Evolutionary conservation across 192 early-diverging fungal genomes (phyloP), one percentile per base, ranked within the genome.

Genomic region (Backusella circina): DNA sequence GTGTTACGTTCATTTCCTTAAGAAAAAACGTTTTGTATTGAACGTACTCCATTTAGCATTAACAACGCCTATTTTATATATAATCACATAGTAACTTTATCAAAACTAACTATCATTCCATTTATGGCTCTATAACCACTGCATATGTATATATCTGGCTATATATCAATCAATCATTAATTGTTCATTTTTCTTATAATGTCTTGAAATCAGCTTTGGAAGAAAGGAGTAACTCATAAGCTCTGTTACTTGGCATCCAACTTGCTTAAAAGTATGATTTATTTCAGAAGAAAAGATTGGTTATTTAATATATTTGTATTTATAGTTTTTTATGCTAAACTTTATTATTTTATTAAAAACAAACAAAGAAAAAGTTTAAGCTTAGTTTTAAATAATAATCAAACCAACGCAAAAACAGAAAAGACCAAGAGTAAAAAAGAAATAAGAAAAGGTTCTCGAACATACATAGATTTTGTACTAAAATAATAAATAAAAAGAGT

Each of bases 401-500:
- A 68, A 68, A 38, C 33, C 21, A 68, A 23, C 8, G 33, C 66
- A 67, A 68, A 68, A 37, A 33, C n/a, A 68, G 36, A 68, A 68
- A 35, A 35, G 54, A 23, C 54, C 54, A 61, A 61, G 54, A 28
- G 54, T 61, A 28, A 61, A 61, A n/a, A 61, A 61, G 26, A 61
- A 61, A 61, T 12, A 61, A 23, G 54, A 57, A 57, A 26, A 57
- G 8, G 21, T 26, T 57, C 54, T 57, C 54, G 54, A 57, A 57
- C 54, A 1, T 51, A n/a, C n/a, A 57, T 57, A 26, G 10, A 21
- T 13, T 12, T 2, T 26, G 51, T 10, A 26, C 51, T 57, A 57
- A 57, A 57, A 28, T 26, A 57, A 51, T 38, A 38, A 41, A 39
- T 18, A 47, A 47, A 47, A 47, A 47, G 3, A 4, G 0, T 23